Percentiles rank a stretch among this genome's conserved stretches.
Conservation (phyloP, 2,329 filamentous ascomycete genomes). For the Rosellinia necatrix region DNA sequence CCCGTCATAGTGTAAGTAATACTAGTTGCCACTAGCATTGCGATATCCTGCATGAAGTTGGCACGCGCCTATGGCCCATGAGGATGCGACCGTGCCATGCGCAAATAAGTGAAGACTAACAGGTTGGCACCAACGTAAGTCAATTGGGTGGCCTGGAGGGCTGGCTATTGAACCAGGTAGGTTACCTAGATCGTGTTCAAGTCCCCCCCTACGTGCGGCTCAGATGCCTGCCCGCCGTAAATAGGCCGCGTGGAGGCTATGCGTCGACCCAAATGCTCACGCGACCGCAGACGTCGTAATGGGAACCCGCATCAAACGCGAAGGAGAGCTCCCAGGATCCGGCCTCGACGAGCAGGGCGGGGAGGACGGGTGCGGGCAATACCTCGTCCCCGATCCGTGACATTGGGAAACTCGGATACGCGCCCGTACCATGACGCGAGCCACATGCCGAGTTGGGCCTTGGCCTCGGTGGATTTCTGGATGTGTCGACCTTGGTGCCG, state of each 20-base stretch:
- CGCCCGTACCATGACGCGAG: conserved; percentile 1
- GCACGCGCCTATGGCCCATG: too few relatives aligned
- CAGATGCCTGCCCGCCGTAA: too few relatives aligned
- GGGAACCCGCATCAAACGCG: not conserved
- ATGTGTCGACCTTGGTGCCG: not conserved
- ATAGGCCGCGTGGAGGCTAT: not conserved
- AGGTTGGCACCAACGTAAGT: too few relatives aligned
- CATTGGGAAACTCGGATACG: conserved; percentile 1
- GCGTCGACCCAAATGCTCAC: not conserved
- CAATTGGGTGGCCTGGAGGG: too few relatives aligned
- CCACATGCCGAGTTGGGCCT: conserved; percentile 4
- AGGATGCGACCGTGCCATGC: too few relatives aligned
- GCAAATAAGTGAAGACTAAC: too few relatives aligned
- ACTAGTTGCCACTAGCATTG: too few relatives aligned
- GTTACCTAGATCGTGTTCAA: too few relatives aligned
- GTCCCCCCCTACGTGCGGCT: too few relatives aligned
- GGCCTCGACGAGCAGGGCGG: not conserved
- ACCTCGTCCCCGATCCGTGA: not conserved
- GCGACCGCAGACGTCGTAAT: not conserved
- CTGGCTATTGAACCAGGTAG: too few relatives aligned
- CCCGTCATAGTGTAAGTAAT: too few relatives aligned
- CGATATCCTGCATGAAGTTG: too few relatives aligned
- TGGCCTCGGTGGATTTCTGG: not conserved
- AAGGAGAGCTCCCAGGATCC: not conserved
- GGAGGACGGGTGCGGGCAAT: not conserved